These are phyloP conservation scores for Penicillium taxi DNA, from an alignment of 495 filamentous ascomycete species.

Conservation along the genomic window DNA sequence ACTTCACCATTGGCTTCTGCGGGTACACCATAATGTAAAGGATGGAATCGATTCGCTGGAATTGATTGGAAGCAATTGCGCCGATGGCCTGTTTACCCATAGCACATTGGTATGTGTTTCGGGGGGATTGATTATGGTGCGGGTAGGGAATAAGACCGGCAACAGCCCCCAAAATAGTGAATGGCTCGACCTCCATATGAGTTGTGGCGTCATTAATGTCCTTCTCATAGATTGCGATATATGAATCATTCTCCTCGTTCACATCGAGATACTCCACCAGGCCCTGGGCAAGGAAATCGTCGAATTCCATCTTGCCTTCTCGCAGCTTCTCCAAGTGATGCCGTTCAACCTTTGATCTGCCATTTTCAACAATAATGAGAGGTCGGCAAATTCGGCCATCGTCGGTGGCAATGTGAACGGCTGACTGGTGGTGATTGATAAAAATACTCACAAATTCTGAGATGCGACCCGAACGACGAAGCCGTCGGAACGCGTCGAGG, in stretches of 20 bases:
- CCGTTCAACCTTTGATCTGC: conserved; percentile 66
- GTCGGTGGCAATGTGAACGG: conserved; percentile 92
- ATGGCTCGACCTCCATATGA: conserved; percentile 95
- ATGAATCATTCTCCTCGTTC: conserved; percentile 95
- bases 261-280: conserved; percentile 95
- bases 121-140: conserved; percentile 97
- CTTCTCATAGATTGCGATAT: conserved; percentile 81
- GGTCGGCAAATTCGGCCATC: conserved; percentile 94
- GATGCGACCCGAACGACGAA: conserved; percentile 78
- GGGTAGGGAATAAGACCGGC: conserved; percentile 96
- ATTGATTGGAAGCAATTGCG: conserved; percentile 94
- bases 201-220: conserved; percentile 75
- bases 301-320: conserved; percentile 74
- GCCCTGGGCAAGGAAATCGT: conserved; percentile 82
- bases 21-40: conserved; percentile 97
- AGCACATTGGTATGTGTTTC: conserved; percentile 98
- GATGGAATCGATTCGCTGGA: conserved; percentile 88
- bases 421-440: conserved; percentile 83
- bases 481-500: conserved; percentile 68
- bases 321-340: conserved; percentile 71
- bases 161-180: conserved; percentile 95
- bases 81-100: conserved; percentile 99
- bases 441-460: conserved; percentile 94
- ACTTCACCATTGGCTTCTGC: conserved; percentile 95
- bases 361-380: conserved; percentile 85